phyloP scores from a whole-genome alignment of 2,329 filamentous ascomycete genomes.

The Fusarium solani-melongenae region DNA sequence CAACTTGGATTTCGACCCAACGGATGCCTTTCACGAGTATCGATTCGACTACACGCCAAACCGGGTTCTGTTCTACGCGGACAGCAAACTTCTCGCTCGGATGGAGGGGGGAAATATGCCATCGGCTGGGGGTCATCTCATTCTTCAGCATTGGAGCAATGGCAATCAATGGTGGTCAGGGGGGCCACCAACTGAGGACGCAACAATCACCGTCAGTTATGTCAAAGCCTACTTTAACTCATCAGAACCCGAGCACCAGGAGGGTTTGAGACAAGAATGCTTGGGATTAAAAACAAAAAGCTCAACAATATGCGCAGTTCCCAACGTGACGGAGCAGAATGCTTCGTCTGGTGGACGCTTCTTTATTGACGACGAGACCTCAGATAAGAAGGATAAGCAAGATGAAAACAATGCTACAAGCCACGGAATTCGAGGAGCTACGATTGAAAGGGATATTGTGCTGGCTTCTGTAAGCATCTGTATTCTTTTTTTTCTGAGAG shows the following conservation, averaged over 20 bases:
- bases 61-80: slow-evolving; percentile 75
- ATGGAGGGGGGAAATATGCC: slow-evolving; percentile 71
- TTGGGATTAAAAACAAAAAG: slow-evolving; percentile 2
- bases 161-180: slow-evolving; percentile 77
- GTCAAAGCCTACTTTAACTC: slow-evolving; percentile 86
- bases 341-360: slow-evolving; percentile 37
- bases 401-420: neutral
- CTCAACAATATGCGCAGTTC: slow-evolving; percentile 39
- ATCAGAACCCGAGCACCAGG: slow-evolving; percentile 51
- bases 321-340: slow-evolving; percentile 33
- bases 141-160: slow-evolving; percentile 83
- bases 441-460: neutral
- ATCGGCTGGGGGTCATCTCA: slow-evolving; percentile 69
- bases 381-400: neutral
- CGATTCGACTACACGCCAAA: slow-evolving; percentile 78
- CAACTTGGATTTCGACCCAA: slow-evolving; percentile 74
- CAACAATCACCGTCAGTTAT: slow-evolving; percentile 73
- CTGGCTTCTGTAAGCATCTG: neutral
- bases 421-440: neutral
- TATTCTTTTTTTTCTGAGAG: neutral
- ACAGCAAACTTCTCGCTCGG: slow-evolving; percentile 66
- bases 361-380: slow-evolving; percentile 5
- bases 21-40: slow-evolving; percentile 77
- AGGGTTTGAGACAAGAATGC: slow-evolving; percentile 22
- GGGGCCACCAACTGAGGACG: slow-evolving; percentile 73